Percentiles rank a stretch among this genome's conserved stretches.
phyloP scores from a whole-genome alignment of 2,329 filamentous ascomycete genomes.

The Bisporella sp. region DNA sequence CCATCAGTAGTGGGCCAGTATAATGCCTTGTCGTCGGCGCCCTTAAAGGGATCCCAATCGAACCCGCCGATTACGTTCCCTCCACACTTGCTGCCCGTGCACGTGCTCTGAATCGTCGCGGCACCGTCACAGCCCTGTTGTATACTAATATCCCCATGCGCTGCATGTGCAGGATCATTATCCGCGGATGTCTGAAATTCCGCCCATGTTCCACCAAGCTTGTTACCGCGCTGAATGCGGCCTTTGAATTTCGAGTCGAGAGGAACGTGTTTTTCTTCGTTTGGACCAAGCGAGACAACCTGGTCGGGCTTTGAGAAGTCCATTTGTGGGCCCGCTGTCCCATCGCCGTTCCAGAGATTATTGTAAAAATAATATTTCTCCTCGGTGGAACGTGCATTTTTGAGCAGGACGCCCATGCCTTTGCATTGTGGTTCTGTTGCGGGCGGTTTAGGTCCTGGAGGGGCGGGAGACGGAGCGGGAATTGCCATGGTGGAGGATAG shows the following conservation, averaged over 20 bases:
- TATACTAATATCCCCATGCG: neutral
- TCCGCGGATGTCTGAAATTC: neutral
- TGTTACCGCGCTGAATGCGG: neutral
- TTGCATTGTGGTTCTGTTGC: neutral
- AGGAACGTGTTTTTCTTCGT: neutral
- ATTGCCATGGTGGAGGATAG: too few species aligned
- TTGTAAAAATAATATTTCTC: neutral
- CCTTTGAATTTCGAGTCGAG: neutral
- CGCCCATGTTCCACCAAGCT: neutral
- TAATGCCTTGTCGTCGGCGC: neutral
- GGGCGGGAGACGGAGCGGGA: too few species aligned
- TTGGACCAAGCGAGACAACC: neutral
- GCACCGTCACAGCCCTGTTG: neutral
- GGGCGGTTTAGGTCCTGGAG: neutral
- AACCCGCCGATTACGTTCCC: neutral
- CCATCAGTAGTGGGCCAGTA: neutral
- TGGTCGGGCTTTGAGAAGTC: neutral
- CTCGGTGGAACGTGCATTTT: neutral
- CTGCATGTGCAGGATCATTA: neutral
- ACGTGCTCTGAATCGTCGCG: neutral
- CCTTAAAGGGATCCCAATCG: neutral
- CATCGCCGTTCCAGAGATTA: neutral
- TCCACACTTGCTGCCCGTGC: neutral
- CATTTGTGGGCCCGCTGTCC: neutral
- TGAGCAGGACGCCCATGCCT: neutral